phyloP scores from a whole-genome alignment of 768 basidiomycete genomes.

The Pleurotus platypus region DNA sequence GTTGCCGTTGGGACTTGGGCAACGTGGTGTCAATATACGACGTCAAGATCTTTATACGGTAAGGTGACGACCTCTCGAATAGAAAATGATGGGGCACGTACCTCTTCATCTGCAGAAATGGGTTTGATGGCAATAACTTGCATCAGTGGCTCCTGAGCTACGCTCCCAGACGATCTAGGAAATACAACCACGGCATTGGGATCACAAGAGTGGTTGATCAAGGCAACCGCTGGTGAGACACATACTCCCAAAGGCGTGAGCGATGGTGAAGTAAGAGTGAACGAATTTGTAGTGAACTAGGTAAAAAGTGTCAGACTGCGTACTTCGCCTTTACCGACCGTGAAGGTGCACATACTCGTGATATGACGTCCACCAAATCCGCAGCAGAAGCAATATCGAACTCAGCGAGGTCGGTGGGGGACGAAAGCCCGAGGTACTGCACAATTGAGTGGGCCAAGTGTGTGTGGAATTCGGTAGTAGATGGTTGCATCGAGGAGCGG shows the following conservation, averaged over 20 bases:
- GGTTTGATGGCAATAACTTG: constrained; percentile 68
- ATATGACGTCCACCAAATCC: constrained; percentile 69
- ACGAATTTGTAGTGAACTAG: constrained; percentile 90
- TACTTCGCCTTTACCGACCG: neutral
- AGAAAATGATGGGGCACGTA: constrained; percentile 20
- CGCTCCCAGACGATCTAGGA: constrained; percentile 45
- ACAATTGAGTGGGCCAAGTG: constrained; percentile 74
- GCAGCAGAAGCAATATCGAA: constrained; percentile 54
- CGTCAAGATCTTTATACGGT: constrained; percentile 57
- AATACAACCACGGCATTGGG: constrained; percentile 94
- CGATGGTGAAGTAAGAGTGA: constrained; percentile 77
- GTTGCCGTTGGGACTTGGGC: constrained; percentile 51
- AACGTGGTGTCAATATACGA: constrained; percentile 85
- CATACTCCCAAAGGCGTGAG: constrained; percentile 80
- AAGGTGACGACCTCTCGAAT: neutral
- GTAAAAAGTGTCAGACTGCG: neutral
- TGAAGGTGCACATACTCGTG: constrained; percentile 46
- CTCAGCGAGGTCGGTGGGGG: constrained; percentile 53
- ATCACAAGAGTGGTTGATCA: constrained; percentile 86
- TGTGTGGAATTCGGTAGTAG: constrained; percentile 53
- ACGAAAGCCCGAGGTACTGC: constrained; percentile 60
- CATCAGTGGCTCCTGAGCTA: constrained; percentile 53
- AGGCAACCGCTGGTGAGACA: constrained; percentile 75
- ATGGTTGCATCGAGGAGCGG: constrained; percentile 45
- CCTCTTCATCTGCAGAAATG: constrained; percentile 70